Evolutionary conservation across 208 protist genomes (phyloP).

Genomic region (Trypanosoma congolense): DNA sequence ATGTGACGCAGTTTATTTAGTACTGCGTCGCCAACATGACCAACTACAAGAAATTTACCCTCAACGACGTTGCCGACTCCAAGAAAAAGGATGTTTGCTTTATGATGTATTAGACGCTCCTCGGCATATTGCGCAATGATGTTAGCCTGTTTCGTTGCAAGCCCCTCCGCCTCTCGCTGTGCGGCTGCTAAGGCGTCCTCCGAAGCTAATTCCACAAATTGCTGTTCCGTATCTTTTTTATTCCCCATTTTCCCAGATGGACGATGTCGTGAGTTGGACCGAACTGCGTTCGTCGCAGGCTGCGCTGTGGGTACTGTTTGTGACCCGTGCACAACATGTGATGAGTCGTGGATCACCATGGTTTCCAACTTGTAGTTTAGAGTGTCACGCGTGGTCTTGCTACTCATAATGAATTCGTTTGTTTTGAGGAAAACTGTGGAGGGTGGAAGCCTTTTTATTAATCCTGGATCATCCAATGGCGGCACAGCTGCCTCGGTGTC

Average conservation of each 20-base stretch:
- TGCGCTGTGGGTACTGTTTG: neutral
- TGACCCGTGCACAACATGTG: neutral
- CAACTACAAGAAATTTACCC: conserved; percentile 42
- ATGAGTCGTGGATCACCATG: conserved; percentile 6
- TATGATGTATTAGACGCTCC: conserved; percentile 32
- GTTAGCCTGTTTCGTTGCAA: conserved; percentile 2
- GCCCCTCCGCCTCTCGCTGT: conserved; percentile 7
- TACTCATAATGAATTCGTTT: conserved; percentile 42
- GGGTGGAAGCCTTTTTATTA: conserved; percentile 8
- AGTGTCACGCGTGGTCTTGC: conserved; percentile 49
- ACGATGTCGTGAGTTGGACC: neutral
- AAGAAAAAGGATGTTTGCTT: conserved; percentile 35
- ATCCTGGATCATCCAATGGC: conserved; percentile 4
- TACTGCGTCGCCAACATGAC: conserved; percentile 26
- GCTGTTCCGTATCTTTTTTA: conserved; percentile 9
- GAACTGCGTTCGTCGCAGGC: neutral
- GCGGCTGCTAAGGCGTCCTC: conserved; percentile 13
- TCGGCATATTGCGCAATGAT: conserved; percentile 34
- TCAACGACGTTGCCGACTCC: conserved; percentile 53
- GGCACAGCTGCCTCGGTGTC: neutral
- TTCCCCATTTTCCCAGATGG: neutral
- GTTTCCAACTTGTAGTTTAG: conserved; percentile 79
- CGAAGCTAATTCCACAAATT: neutral
- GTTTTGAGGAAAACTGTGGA: conserved; percentile 32
- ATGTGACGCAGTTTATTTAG: conserved; percentile 23